A percentile compares a stretch with the other conserved stretches of the same genome.
Conservation (phyloP, 805 yeast genomes). For the Ogataea chonburiensis region DNA sequence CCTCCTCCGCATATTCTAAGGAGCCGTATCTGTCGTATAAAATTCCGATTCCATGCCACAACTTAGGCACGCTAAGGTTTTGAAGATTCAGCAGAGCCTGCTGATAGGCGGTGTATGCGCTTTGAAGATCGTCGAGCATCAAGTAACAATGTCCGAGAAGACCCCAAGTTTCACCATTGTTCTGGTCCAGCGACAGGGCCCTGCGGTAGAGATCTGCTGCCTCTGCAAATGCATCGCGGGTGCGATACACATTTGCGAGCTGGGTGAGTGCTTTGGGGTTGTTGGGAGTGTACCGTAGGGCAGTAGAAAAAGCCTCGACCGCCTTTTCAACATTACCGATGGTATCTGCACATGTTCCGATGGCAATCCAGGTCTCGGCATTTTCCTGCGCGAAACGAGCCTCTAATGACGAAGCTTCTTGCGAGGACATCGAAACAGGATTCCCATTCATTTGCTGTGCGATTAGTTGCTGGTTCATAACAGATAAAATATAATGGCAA, state of each 20-base stretch:
- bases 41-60: conserved; percentile 99
- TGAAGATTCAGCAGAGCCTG: conserved; percentile 88
- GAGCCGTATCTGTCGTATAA: conserved; percentile 95
- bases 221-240: conserved; percentile 85
- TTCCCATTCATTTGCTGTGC: conserved; percentile 24
- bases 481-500: conserved; percentile 10
- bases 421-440: conserved; percentile 18
- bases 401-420: conserved; percentile 26
- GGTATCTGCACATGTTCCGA: conserved; percentile 86
- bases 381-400: conserved; percentile 49
- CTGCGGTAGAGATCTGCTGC: conserved; percentile 94
- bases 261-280: conserved; percentile 82
- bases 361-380: conserved; percentile 83
- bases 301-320: conserved; percentile 81
- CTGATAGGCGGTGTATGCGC: conserved; percentile 96
- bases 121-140: conserved; percentile 93
- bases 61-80: conserved; percentile 91
- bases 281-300: conserved; percentile 81
- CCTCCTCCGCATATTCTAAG: conserved; percentile 96
- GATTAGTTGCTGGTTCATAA: conserved; percentile 24
- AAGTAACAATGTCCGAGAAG: conserved; percentile 92
- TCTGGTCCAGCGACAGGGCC: conserved; percentile 76
- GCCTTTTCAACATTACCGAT: conserved; percentile 89
- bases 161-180: conserved; percentile 97
- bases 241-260: conserved; percentile 83